Conservation (phyloP, 1,139 yeast genomes). For the Tardiomyces blankii region DNA sequence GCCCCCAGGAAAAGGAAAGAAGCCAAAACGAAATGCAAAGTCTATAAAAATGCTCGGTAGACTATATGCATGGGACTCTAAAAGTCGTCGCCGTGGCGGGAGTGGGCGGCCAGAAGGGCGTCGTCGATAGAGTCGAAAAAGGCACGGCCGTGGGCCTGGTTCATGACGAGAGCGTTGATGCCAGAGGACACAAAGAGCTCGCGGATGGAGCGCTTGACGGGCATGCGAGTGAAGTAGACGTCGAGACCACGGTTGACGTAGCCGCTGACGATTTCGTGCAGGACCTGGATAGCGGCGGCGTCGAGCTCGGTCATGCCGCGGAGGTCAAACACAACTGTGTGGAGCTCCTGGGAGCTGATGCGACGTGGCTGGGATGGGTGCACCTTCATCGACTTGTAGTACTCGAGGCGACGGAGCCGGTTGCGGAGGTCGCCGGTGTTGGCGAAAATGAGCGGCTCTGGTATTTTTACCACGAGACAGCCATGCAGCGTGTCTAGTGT, state of each 20-base stretch:
- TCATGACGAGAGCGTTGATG: conserved; percentile 19
- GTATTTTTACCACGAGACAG: conserved; percentile 73
- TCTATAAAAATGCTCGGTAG: too few relatives aligned
- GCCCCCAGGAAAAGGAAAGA: too few relatives aligned
- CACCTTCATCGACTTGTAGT: conserved; percentile 70
- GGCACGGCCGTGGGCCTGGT: conserved; percentile 14
- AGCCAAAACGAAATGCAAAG: too few relatives aligned
- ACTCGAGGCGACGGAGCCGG: conserved; percentile 65
- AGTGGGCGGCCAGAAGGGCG: conserved; percentile 16
- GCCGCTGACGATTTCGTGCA: conserved; percentile 43
- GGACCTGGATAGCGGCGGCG: conserved; percentile 75
- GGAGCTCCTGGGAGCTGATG: conserved; percentile 41
- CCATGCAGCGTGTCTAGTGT: conserved; percentile 64
- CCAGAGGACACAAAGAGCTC: conserved; percentile 30
- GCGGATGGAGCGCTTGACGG: conserved; percentile 31
- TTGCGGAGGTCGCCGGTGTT: conserved; percentile 76
- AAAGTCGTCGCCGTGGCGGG: not conserved
- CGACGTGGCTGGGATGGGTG: conserved; percentile 72
- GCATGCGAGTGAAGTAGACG: conserved; percentile 57
- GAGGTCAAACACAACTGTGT: conserved; percentile 67
- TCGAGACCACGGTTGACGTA: conserved; percentile 48
- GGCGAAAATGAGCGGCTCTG: conserved; percentile 90
- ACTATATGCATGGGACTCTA: too few relatives aligned
- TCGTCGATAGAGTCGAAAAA: conserved; percentile 27
- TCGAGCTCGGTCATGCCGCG: conserved; percentile 83